Evolutionary conservation across 352 stramenopile genomes (phyloP).

Genomic region (Globisporangium solare): DNA sequence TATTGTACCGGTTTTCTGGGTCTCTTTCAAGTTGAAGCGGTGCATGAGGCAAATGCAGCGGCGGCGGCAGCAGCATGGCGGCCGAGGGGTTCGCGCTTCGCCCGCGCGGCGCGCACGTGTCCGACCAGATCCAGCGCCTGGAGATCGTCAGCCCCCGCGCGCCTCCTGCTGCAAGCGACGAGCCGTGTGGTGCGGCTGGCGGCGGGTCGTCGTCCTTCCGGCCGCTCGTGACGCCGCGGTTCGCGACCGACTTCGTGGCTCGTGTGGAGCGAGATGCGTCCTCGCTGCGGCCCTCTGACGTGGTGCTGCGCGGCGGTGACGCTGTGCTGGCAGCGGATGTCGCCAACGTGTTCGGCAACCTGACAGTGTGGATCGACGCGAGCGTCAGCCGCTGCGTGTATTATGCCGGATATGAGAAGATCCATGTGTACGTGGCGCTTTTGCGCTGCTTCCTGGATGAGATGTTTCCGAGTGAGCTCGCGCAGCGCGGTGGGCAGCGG

Average conservation of each 20-base stretch:
- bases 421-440: constrained; percentile 25
- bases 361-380: constrained; percentile 38
- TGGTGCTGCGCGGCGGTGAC: neutral
- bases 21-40: too few relatives aligned
- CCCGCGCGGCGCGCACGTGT: constrained; percentile 28
- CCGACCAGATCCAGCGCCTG: constrained; percentile 26
- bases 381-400: constrained; percentile 10
- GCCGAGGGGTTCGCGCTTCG: constrained; percentile 21
- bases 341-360: constrained; percentile 27
- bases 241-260: constrained; percentile 1
- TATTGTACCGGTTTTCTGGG: too few relatives aligned
- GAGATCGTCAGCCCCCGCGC: constrained; percentile 18
- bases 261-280: neutral
- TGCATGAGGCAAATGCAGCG: too few relatives aligned
- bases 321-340: neutral
- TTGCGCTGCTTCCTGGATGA: constrained; percentile 23
- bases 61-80: neutral
- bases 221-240: constrained; percentile 4
- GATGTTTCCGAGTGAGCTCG: constrained; percentile 12
- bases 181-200: too few relatives aligned
- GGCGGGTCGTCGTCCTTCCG: constrained; percentile 1
- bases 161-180: neutral
- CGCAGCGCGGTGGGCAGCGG: constrained; percentile 8
- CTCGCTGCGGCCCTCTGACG: neutral
- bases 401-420: constrained; percentile 32